Base-by-base conservation (phyloP, 371 early-diverging fungal genomes). In the Choanephora cucurbitarum region DNA sequence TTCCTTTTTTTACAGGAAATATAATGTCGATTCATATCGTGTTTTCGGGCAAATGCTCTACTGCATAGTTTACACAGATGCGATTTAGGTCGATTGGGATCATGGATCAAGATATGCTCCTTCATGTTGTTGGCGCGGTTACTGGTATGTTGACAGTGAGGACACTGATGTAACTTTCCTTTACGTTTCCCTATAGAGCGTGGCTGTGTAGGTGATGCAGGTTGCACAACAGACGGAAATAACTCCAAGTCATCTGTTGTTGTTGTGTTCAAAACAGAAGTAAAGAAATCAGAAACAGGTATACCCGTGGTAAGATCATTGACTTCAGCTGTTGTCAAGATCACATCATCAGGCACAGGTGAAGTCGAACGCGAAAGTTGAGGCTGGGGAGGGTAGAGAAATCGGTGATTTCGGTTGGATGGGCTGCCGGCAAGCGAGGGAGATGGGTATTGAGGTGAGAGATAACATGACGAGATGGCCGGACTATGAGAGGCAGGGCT, bases 11-110 rank as follows among this genome's bases (percentile, higher is more conserved):
- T 60, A 42, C 66, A 65, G 40, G 60, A 56, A 7, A 53, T 19
- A 45, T 57, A 52, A 21, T 90, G 90, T 44, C 90, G 81, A 51
- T 80, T 80, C 67, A 88, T 73, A 57, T 90, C 90, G 51, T 86
- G 84, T 55, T 85, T 86, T 37, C 88, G 74, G 10, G 87, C 82
- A 71, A 90, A 90, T 9, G 75, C 49, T 60, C 77, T 82, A 31
- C 46, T 40, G 58, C 90, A 90, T 21, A 66, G 57, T 23, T 48
- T 43, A 64, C 83, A 83, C 6, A 39, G 44, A 53, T 64, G 69
- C 13, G 63, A 58, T 51, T 70, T 75, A 6, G 72, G 70, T 3
- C 76, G 64, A 19, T 73, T 58, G 21, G 73, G 73, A 45, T 73
- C 52, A 45, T 79, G 79, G 1, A 70, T 75, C 24, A 61, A 52